These are phyloP conservation scores for Arthrobotrys entomopaga DNA, from an alignment of 2,329 filamentous ascomycete species.

Conservation along the genomic window DNA sequence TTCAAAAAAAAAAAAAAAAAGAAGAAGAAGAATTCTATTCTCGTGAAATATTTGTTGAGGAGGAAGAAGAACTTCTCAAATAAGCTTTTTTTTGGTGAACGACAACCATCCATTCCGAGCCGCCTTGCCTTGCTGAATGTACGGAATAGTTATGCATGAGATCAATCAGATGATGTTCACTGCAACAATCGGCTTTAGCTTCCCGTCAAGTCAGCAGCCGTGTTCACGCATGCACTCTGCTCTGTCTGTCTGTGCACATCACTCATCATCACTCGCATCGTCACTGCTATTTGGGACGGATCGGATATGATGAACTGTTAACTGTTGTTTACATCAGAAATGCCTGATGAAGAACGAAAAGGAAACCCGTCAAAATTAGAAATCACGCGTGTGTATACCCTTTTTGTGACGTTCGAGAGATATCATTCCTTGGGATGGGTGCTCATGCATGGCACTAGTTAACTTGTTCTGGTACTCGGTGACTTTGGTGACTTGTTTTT, in stretches of 20 bases:
- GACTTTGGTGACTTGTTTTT: too few species aligned
- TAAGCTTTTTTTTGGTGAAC: neutral
- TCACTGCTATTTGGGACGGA: slow-evolving; percentile 3
- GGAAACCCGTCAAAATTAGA: neutral
- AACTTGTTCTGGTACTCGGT: too few species aligned
- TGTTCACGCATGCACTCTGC: slow-evolving; percentile 17
- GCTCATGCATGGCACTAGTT: too few species aligned
- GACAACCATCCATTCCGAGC: neutral
- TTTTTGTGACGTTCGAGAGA: slow-evolving; percentile 3
- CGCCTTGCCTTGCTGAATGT: neutral
- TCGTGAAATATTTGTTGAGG: neutral
- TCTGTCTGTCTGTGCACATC: slow-evolving; percentile 14
- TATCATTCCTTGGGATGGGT: neutral
- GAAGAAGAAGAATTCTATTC: slow-evolving; percentile 8
- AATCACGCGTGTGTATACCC: slow-evolving; percentile 2
- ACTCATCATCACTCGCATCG: neutral
- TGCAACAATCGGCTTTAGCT: slow-evolving; percentile 19
- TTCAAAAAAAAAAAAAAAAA: slow-evolving; percentile 4
- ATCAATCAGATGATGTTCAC: slow-evolving; percentile 30
- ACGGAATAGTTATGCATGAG: neutral
- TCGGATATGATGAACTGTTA: neutral
- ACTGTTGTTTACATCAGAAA: too few species aligned
- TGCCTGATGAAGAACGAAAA: neutral
- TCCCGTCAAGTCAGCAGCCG: slow-evolving; percentile 32
- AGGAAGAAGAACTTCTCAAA: neutral